Conservation (phyloP, 106 monocot genomes). For the Posidonia australis region DNA sequence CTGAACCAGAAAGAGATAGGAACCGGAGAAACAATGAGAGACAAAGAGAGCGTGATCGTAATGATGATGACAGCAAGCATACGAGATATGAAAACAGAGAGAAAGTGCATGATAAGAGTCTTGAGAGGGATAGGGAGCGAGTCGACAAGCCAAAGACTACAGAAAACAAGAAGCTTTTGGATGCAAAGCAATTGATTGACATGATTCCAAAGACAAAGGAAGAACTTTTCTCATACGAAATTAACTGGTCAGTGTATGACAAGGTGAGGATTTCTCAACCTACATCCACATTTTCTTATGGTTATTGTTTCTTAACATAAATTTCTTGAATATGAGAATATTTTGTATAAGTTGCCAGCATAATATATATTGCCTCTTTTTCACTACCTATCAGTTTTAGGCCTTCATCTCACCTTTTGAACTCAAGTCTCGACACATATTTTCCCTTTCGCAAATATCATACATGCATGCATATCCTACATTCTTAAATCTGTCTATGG, state of each 20-base stretch:
- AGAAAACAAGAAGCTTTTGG: constrained; percentile 80
- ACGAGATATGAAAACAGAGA: constrained; percentile 42
- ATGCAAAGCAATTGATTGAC: constrained; percentile 97
- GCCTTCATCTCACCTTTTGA: no score
- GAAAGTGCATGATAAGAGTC: constrained; percentile 41
- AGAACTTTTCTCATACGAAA: constrained; percentile 77
- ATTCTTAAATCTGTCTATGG: no score
- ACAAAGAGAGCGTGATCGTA: constrained; percentile 47
- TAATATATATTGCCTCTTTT: no score
- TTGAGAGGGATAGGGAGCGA: constrained; percentile 34
- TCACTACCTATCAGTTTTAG: no score
- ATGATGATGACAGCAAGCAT: constrained; percentile 26
- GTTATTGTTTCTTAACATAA: neutral
- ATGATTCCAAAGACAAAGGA: constrained; percentile 98
- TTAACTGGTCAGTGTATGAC: constrained; percentile 91
- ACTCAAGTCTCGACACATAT: no score
- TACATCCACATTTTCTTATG: neutral
- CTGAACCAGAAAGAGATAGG: constrained; percentile 50
- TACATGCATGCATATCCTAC: no score
- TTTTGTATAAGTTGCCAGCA: no score
- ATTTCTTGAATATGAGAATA: neutral
- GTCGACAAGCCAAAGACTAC: constrained; percentile 45
- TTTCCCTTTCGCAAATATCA: no score
- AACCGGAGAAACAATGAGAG: constrained; percentile 39
- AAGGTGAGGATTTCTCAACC: constrained; percentile 36